These are phyloP conservation scores for Globisporangium polare DNA, from an alignment of 352 stramenopile genomes.

Conservation along the genomic window DNA sequence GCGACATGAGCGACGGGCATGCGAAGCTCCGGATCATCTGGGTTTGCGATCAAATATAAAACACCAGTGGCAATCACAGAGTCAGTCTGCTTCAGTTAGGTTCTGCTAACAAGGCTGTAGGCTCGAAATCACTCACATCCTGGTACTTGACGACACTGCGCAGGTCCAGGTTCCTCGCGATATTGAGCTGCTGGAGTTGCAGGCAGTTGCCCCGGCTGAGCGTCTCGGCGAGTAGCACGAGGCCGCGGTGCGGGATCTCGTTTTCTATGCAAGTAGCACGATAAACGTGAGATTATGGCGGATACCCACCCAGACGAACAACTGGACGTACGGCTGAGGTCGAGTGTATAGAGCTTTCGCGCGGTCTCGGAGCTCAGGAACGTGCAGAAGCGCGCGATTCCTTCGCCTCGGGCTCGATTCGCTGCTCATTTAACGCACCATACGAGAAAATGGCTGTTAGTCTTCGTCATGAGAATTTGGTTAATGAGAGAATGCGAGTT, in stretches of 20 bases:
- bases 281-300: background rate
- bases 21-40: constrained; percentile 41
- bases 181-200: constrained; percentile 48
- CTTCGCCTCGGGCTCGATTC: constrained; percentile 40
- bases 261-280: constrained; percentile 40
- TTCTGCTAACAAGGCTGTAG: background rate
- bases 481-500: background rate
- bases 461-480: no score
- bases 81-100: background rate
- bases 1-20: constrained; percentile 47
- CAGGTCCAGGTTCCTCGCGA: constrained; percentile 40
- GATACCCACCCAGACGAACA: background rate
- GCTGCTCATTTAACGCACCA: no score
- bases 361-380: constrained; percentile 37
- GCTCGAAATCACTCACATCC: constrained; percentile 17
- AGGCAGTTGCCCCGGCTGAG: constrained; percentile 31
- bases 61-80: background rate
- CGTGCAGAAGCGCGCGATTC: constrained; percentile 33
- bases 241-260: constrained; percentile 34
- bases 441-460: no score
- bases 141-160: constrained; percentile 46
- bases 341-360: constrained; percentile 27
- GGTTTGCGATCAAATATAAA: no score
- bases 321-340: constrained; percentile 38
- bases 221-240: constrained; percentile 37